Percentiles rank a stretch among this genome's conserved stretches.
These are phyloP conservation scores for Lactarius akahatsu DNA, from an alignment of 768 basidiomycete species.

Conservation along the genomic window DNA sequence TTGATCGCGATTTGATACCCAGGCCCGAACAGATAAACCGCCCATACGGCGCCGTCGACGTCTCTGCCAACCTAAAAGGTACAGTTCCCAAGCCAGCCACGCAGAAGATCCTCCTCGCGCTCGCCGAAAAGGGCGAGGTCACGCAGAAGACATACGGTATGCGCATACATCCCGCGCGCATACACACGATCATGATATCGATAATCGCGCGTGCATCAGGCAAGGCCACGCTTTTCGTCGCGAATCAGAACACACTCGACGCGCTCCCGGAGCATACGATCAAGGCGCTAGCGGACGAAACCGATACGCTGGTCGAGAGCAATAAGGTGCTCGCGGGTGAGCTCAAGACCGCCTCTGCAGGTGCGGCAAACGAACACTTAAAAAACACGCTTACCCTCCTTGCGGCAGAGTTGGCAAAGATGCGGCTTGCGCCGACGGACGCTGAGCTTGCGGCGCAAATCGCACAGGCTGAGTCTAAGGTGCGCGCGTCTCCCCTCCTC, in stretches of 20 bases:
- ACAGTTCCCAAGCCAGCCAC: conserved; percentile 80
- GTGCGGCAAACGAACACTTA: conserved; percentile 36
- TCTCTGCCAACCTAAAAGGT: conserved; percentile 88
- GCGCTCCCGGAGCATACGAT: conserved; percentile 63
- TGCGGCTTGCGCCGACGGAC: conserved; percentile 69
- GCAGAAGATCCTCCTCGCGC: conserved; percentile 76
- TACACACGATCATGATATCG: conserved; percentile 1
- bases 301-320: conserved; percentile 55
- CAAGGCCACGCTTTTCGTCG: conserved; percentile 85
- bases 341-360: conserved; percentile 49
- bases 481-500: conserved; percentile 38
- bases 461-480: conserved; percentile 49
- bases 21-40: conserved; percentile 69
- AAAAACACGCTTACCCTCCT: conserved; percentile 19
- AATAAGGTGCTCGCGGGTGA: conserved; percentile 54
- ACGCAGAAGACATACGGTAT: conserved; percentile 82
- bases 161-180: conserved; percentile 21
- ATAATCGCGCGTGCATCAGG: conserved; percentile 43
- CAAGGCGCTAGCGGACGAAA: conserved; percentile 57
- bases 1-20: neutral
- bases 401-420: conserved; percentile 57
- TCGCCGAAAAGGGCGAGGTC: conserved; percentile 84
- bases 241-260: conserved; percentile 72
- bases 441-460: conserved; percentile 59
- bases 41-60: conserved; percentile 91